phyloP scores from a whole-genome alignment of 1,284 basidiomycete genomes.

The Leccinum griseonigrum region DNA sequence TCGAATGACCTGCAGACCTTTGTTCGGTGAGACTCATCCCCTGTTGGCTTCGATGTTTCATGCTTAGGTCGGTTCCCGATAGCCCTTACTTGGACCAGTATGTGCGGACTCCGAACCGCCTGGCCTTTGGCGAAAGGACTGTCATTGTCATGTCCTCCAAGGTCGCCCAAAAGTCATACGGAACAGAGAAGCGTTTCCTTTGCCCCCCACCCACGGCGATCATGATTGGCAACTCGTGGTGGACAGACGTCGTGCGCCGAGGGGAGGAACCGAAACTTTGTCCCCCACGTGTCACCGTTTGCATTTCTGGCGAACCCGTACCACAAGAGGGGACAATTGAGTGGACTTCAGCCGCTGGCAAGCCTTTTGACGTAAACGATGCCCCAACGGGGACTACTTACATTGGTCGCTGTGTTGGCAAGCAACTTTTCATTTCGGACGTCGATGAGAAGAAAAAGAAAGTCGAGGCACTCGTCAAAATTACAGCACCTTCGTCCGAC shows the following conservation, averaged over 20 bases:
- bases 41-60: conserved; percentile 6
- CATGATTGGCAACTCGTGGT: conserved; percentile 95
- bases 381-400: conserved; percentile 78
- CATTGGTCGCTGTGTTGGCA: conserved; percentile 86
- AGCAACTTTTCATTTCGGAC: conserved; percentile 88
- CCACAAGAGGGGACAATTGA: conserved; percentile 82
- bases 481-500: conserved; percentile 79
- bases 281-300: conserved; percentile 83
- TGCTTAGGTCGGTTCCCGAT: conserved; percentile 17
- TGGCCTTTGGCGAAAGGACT: conserved; percentile 90
- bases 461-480: conserved; percentile 86
- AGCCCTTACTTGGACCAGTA: conserved; percentile 84
- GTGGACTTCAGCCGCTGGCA: conserved; percentile 81
- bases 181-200: conserved; percentile 95
- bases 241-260: conserved; percentile 71
- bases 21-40: conserved; percentile 55
- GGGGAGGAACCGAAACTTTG: conserved; percentile 73
- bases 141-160: conserved; percentile 96
- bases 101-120: conserved; percentile 78
- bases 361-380: conserved; percentile 79
- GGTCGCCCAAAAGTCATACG: conserved; percentile 96
- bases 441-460: conserved; percentile 90
- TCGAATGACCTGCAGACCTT: conserved; percentile 75
- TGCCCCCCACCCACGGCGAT: conserved; percentile 95
- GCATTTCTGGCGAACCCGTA: conserved; percentile 86